Evolutionary conservation across 139 green algal genomes (phyloP).

Genomic region (Eudorina sp.): DNA sequence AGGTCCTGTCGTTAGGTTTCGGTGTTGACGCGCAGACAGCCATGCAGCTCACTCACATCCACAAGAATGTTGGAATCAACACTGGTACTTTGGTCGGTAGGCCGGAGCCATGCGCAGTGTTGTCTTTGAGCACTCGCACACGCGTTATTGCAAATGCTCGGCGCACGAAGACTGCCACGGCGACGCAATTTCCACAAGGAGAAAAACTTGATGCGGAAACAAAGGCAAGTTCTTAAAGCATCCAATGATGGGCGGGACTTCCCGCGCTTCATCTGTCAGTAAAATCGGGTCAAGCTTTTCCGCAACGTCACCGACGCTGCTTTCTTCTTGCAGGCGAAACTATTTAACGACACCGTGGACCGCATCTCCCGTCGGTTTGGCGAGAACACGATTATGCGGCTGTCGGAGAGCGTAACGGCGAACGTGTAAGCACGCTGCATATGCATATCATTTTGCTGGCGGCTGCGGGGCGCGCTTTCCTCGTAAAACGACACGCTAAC

Average conservation of each 20-base stretch:
- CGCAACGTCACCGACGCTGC: no score
- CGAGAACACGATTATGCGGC: not conserved
- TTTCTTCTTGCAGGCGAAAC: not conserved
- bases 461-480: no score
- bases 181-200: not conserved
- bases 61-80: not conserved
- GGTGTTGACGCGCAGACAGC: not conserved
- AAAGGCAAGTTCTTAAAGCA: not conserved
- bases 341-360: not conserved
- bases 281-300: not conserved
- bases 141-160: constrained; percentile 5
- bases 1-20: no score
- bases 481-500: no score
- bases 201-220: constrained; percentile 13
- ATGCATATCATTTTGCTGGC: no score
- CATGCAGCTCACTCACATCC: not conserved
- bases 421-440: not conserved
- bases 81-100: not conserved
- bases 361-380: constrained; percentile 8
- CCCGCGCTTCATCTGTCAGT: not conserved
- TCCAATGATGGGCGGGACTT: not conserved
- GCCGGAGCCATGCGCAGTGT: not conserved
- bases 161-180: not conserved
- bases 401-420: not conserved
- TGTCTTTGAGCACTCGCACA: not conserved